Conservation (phyloP, 148 eudicot species). For the Rhododendron henanense region DNA sequence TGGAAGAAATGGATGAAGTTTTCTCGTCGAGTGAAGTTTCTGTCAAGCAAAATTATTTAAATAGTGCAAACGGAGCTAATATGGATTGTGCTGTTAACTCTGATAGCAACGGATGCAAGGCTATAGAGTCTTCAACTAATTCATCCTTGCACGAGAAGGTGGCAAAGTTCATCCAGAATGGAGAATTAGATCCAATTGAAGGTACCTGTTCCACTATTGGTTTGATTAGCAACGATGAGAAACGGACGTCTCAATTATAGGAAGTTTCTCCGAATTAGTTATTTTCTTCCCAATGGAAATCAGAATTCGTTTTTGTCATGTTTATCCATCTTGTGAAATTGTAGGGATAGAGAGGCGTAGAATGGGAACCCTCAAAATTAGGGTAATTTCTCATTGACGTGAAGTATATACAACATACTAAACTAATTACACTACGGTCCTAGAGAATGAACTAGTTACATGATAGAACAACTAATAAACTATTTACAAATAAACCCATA, state of each 20-base stretch:
- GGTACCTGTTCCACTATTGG: slow-evolving; percentile 31
- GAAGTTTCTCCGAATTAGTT: not conserved
- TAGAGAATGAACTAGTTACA: too few species aligned
- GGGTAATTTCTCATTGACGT: too few species aligned
- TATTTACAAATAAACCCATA: too few species aligned
- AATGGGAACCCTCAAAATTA: too few species aligned
- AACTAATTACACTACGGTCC: too few species aligned
- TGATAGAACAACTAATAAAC: too few species aligned
- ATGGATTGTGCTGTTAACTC: slow-evolving; percentile 9
- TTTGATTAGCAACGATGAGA: not conserved
- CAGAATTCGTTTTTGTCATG: not conserved
- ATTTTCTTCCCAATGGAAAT: not conserved
- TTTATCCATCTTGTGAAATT: not conserved
- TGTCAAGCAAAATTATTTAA: slow-evolving; percentile 7
- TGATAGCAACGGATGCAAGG: slow-evolving; percentile 16
- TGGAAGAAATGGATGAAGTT: slow-evolving; percentile 27
- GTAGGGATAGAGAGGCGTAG: too few species aligned
- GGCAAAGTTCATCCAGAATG: slow-evolving; percentile 59
- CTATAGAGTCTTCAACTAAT: slow-evolving; percentile 23
- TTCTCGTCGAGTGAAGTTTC: slow-evolving; percentile 18
- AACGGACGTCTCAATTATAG: not conserved
- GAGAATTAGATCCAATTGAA: slow-evolving; percentile 63
- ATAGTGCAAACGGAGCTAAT: slow-evolving; percentile 7
- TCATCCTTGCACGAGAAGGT: slow-evolving; percentile 64
- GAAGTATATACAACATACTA: too few species aligned